Conservation (phyloP, 1,139 yeast species). For the Yamadazyma diddensiae region DNA sequence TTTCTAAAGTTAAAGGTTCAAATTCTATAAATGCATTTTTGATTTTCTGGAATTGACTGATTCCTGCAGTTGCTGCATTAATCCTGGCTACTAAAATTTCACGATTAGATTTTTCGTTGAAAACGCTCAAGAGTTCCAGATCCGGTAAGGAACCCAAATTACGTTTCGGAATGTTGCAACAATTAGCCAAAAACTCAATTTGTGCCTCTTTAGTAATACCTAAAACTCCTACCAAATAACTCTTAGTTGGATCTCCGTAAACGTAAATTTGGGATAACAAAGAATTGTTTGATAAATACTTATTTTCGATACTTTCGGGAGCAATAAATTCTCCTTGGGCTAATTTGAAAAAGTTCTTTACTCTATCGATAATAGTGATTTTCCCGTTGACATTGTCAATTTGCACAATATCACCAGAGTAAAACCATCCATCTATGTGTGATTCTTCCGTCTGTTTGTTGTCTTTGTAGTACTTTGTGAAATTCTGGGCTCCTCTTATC, state of each 20-base stretch:
- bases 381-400: slow-evolving; percentile 24
- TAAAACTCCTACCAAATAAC: slow-evolving; percentile 59
- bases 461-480: slow-evolving; percentile 35
- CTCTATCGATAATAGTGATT: slow-evolving; percentile 38
- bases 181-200: slow-evolving; percentile 16
- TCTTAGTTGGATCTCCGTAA: slow-evolving; percentile 63
- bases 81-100: slow-evolving; percentile 25
- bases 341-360: slow-evolving; percentile 43
- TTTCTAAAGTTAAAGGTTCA: slow-evolving; percentile 66
- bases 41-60: slow-evolving; percentile 58
- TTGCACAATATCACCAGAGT: slow-evolving; percentile 40
- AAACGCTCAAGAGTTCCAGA: slow-evolving; percentile 24
- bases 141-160: slow-evolving; percentile 14
- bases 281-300: slow-evolving; percentile 33
- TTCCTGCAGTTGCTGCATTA: slow-evolving; percentile 23
- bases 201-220: slow-evolving; percentile 44
- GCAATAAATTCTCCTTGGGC: slow-evolving; percentile 46
- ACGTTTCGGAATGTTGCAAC: slow-evolving; percentile 15
- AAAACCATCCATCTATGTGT: slow-evolving; percentile 56
- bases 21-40: slow-evolving; percentile 58
- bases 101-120: slow-evolving; percentile 29
- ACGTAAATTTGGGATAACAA: slow-evolving; percentile 32
- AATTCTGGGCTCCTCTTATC: slow-evolving; percentile 40
- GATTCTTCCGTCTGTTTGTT: slow-evolving; percentile 40
- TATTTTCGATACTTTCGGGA: slow-evolving; percentile 42